Evolutionary conservation across 208 protist genomes (phyloP).

Genomic region (Leishmania major): DNA sequence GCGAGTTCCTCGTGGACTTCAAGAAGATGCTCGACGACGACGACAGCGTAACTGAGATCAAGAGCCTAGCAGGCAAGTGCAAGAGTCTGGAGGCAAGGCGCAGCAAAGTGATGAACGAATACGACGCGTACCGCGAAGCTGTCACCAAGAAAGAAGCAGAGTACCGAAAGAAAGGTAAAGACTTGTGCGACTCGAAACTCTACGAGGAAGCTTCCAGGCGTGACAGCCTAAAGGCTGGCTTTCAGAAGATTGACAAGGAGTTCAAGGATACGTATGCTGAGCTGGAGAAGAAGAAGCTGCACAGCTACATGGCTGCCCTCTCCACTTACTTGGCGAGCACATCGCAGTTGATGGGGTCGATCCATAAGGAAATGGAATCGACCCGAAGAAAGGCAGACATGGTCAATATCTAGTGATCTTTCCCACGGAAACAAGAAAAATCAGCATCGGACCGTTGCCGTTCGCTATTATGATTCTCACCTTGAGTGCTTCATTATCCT

Average conservation of each 20-base stretch:
- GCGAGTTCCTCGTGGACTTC: constrained; percentile 33
- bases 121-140: constrained; percentile 57
- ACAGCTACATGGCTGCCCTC: constrained; percentile 24
- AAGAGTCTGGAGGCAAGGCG: constrained; percentile 43
- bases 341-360: constrained; percentile 21
- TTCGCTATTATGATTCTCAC: background rate
- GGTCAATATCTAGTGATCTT: constrained; percentile 1
- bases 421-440: background rate
- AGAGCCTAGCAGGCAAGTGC: constrained; percentile 38
- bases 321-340: constrained; percentile 19
- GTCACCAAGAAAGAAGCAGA: constrained; percentile 53
- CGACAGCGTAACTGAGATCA: constrained; percentile 28
- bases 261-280: constrained; percentile 49
- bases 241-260: constrained; percentile 40
- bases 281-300: constrained; percentile 20
- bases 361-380: constrained; percentile 29
- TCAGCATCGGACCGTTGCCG: too few species aligned
- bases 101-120: constrained; percentile 51
- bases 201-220: constrained; percentile 50
- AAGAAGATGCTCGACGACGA: constrained; percentile 38
- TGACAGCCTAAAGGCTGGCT: constrained; percentile 40
- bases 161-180: constrained; percentile 66
- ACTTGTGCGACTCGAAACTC: constrained; percentile 46
- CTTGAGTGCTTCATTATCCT: too few species aligned
- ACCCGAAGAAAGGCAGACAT: constrained; percentile 7